phyloP scores from a whole-genome alignment of 2,329 filamentous ascomycete genomes.

The Ophiostoma populinum region DNA sequence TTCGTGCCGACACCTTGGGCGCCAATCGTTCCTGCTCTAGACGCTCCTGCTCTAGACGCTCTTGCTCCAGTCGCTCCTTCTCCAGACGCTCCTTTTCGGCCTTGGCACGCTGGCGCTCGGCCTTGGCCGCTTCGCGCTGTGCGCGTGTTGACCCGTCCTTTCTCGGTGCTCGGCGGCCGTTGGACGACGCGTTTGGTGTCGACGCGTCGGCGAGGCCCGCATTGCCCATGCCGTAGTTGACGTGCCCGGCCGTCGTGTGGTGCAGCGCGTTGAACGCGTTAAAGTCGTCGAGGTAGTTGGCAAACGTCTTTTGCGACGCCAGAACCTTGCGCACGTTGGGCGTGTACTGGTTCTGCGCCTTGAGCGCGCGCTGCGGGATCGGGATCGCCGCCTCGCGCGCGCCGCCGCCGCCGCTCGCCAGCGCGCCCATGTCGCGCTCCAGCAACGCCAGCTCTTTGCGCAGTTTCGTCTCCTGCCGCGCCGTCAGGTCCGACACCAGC shows the following conservation, averaged over 20 bases:
- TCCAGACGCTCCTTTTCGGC: too few species aligned
- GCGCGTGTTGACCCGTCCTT: too few species aligned
- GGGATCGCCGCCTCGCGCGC: slow-evolving; percentile 50
- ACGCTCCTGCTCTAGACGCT: too few species aligned
- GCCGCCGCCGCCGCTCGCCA: background rate
- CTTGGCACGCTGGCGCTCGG: too few species aligned
- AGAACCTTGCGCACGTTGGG: slow-evolving; percentile 60
- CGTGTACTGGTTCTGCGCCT: slow-evolving; percentile 40
- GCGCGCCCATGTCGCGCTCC: slow-evolving; percentile 54
- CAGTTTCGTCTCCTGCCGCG: slow-evolving; percentile 68
- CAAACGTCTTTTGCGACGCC: slow-evolving; percentile 66
- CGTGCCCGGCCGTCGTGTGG: slow-evolving; percentile 18
- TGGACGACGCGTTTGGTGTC: too few species aligned
- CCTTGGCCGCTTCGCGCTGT: too few species aligned
- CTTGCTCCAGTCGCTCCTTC: too few species aligned
- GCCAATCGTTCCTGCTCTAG: too few species aligned
- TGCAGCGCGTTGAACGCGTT: slow-evolving; percentile 40
- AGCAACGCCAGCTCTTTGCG: slow-evolving; percentile 68
- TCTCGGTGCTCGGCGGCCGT: background rate
- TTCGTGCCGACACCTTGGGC: too few species aligned
- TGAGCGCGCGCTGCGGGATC: slow-evolving; percentile 37
- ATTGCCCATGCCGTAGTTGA: slow-evolving; percentile 8
- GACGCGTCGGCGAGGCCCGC: background rate
- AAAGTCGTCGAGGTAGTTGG: slow-evolving; percentile 68
- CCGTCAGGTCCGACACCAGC: slow-evolving; percentile 40